A percentile compares a stretch with the other conserved stretches of the same genome.
Evolutionary conservation across 768 basidiomycete genomes (phyloP).

Genomic region (Suillus occidentalis): DNA sequence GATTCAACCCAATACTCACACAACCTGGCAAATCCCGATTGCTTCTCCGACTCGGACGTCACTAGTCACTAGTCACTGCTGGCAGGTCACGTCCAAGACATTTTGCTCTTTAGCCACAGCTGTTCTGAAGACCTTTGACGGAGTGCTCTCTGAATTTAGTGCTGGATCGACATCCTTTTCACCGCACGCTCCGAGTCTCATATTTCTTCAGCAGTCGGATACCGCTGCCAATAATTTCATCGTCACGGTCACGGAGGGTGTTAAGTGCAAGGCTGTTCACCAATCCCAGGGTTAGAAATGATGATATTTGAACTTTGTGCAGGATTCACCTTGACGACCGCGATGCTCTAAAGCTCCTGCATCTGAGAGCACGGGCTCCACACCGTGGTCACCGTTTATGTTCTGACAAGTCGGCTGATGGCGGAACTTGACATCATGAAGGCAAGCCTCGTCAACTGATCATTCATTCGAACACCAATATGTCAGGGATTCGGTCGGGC

Average conservation of each 20-base stretch:
- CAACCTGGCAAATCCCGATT: not conserved
- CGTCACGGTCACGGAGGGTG: not conserved
- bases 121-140: not conserved
- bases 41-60: not conserved
- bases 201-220: not conserved
- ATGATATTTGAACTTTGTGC: not conserved
- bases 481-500: not conserved
- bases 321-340: not conserved
- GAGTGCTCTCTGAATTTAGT: not conserved
- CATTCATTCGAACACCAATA: not conserved
- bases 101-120: not conserved
- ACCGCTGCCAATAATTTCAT: not conserved
- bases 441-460: not conserved
- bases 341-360: not conserved
- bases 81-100: not conserved
- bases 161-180: not conserved
- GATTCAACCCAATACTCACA: not conserved
- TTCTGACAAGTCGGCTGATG: not conserved
- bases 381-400: not conserved
- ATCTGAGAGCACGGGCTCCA: not conserved
- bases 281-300: not conserved
- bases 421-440: not conserved
- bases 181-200: not conserved
- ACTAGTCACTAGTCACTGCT: too few relatives aligned
- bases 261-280: not conserved